Evolutionary conservation across 2,329 filamentous ascomycete genomes (phyloP).

Genomic region (Nothomitra cinnamomea): DNA sequence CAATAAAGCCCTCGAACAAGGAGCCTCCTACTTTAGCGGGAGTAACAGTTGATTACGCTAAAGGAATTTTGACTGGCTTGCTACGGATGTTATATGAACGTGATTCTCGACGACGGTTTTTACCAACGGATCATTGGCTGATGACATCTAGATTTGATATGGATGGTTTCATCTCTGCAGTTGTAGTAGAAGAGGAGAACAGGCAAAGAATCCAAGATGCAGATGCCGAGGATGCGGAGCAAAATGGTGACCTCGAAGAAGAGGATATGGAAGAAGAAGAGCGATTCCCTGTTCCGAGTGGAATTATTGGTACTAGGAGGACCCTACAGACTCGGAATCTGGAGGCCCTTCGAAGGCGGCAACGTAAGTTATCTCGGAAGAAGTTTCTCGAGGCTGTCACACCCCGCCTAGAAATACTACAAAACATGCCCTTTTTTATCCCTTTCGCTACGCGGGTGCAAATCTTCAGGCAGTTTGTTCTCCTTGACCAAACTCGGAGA

Average conservation of each 20-base stretch:
- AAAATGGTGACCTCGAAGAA: constrained; percentile 21
- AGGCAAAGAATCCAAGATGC: constrained; percentile 51
- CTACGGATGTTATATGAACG: constrained; percentile 82
- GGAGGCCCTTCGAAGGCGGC: constrained; percentile 44
- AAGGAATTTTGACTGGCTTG: constrained; percentile 61
- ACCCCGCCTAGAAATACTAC: constrained; percentile 74
- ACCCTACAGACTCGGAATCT: constrained; percentile 44
- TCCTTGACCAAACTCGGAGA: constrained; percentile 58
- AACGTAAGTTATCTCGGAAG: constrained; percentile 49
- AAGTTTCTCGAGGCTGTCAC: constrained; percentile 63
- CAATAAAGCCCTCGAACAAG: constrained; percentile 14
- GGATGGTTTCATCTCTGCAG: constrained; percentile 68
- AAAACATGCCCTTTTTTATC: constrained; percentile 94
- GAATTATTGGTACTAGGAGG: constrained; percentile 36
- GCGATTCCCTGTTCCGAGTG: background rate
- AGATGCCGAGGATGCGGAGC: constrained; percentile 34
- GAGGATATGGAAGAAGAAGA: constrained; percentile 23
- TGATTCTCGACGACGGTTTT: constrained; percentile 73
- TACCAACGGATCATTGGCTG: constrained; percentile 76
- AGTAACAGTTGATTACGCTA: constrained; percentile 62
- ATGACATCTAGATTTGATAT: constrained; percentile 84
- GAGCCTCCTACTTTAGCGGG: constrained; percentile 40
- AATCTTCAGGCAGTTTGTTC: constrained; percentile 87
- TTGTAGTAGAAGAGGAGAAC: constrained; percentile 72
- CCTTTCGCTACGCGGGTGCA: constrained; percentile 82